A percentile compares a stretch with the other conserved stretches of the same genome.
Evolutionary conservation across 371 early-diverging fungal genomes (phyloP).

Genomic region (Mucor piriformis): DNA sequence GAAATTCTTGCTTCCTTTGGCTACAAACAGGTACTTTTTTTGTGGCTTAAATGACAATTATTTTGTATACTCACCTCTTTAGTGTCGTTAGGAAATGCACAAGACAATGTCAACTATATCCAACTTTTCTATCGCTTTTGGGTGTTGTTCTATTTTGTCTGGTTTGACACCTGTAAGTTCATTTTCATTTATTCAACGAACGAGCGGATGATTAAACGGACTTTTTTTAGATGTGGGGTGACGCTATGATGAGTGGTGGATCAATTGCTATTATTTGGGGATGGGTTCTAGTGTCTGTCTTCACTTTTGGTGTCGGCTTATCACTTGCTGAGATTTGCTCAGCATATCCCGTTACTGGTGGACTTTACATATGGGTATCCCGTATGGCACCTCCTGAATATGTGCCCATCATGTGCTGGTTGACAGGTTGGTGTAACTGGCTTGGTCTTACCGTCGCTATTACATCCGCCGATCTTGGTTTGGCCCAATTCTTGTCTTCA

Average conservation of each 20-base stretch:
- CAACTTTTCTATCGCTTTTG: slow-evolving; percentile 67
- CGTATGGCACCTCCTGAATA: slow-evolving; percentile 53
- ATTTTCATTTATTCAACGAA: neutral
- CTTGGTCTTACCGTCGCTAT: slow-evolving; percentile 53
- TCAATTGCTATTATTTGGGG: slow-evolving; percentile 74
- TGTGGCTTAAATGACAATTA: neutral
- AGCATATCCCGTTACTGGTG: slow-evolving; percentile 71
- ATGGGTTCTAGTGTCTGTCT: slow-evolving; percentile 65
- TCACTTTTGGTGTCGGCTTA: slow-evolving; percentile 66
- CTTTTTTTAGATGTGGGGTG: slow-evolving; percentile 50
- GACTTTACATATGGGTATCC: slow-evolving; percentile 65
- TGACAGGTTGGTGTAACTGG: slow-evolving; percentile 66
- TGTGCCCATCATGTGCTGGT: slow-evolving; percentile 59
- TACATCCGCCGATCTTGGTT: slow-evolving; percentile 56
- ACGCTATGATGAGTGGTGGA: slow-evolving; percentile 69
- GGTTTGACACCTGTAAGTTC: slow-evolving; percentile 59
- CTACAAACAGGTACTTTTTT: slow-evolving; percentile 54
- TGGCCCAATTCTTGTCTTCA: slow-evolving; percentile 53
- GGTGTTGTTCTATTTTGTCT: slow-evolving; percentile 62
- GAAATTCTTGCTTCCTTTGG: slow-evolving; percentile 58
- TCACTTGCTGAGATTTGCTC: slow-evolving; percentile 78
- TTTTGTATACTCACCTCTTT: neutral
- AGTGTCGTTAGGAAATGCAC: slow-evolving; percentile 55
- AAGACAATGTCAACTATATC: slow-evolving; percentile 66
- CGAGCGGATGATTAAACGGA: neutral